Conservation (phyloP, 2,329 filamentous ascomycete species). For the Lachnellula arida region DNA sequence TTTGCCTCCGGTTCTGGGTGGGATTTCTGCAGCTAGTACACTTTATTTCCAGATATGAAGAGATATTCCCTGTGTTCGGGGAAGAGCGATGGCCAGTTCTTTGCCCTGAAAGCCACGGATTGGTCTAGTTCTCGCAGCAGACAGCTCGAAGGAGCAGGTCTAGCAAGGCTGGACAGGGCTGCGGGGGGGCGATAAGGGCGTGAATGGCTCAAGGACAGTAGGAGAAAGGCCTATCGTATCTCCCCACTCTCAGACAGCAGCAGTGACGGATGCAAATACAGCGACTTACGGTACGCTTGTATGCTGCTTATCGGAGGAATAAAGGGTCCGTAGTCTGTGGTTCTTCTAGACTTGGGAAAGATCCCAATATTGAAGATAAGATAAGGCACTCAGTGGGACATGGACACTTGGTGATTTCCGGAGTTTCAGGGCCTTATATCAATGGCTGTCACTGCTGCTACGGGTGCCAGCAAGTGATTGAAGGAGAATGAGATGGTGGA, state of each 20-base stretch:
- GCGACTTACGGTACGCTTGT: not conserved
- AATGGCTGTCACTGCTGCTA: slow-evolving; percentile 21
- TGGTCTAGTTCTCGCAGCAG: not conserved
- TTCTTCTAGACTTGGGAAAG: not conserved
- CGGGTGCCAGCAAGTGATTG: slow-evolving; percentile 27
- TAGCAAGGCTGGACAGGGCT: slow-evolving; percentile 4
- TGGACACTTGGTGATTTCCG: no score
- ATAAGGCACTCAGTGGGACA: no score
- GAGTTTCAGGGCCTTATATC: slow-evolving; percentile 1
- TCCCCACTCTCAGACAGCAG: slow-evolving; percentile 15
- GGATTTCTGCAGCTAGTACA: slow-evolving; percentile 20
- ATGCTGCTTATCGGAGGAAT: slow-evolving; percentile 9
- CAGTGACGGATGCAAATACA: not conserved
- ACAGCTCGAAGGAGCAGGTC: slow-evolving; percentile 17
- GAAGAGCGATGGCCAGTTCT: slow-evolving; percentile 20
- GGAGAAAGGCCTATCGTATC: slow-evolving; percentile 18
- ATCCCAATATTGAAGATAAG: no score
- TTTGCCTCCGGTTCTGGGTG: slow-evolving; percentile 10
- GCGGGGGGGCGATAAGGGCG: slow-evolving; percentile 10
- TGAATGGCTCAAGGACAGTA: slow-evolving; percentile 12
- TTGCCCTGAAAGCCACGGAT: slow-evolving; percentile 3
- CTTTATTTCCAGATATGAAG: slow-evolving; percentile 13
- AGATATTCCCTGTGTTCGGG: slow-evolving; percentile 24
- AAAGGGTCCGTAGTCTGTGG: not conserved
- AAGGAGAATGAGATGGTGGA: slow-evolving; percentile 28